phyloP scores from a whole-genome alignment of 2,329 filamentous ascomycete genomes.

The Aspergillus flavus region DNA sequence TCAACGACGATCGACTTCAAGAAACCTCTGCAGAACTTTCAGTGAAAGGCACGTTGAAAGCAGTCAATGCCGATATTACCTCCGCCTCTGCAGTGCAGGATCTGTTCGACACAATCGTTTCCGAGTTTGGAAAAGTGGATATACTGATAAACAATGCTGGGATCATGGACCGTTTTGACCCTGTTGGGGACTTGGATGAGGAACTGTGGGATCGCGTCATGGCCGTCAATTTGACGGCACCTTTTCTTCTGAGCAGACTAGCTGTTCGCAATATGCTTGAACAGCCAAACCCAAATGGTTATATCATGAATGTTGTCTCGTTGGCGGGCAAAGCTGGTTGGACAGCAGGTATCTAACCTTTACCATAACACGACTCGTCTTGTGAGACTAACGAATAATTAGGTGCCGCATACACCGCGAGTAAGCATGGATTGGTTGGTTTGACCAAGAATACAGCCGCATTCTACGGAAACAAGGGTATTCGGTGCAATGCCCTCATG shows the following conservation, averaged over 20 bases:
- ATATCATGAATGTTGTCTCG: conserved; percentile 58
- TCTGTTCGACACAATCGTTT: conserved; percentile 37
- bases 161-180: conserved; percentile 60
- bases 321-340: conserved; percentile 50
- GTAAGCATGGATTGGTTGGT: conserved; percentile 58
- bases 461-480: conserved; percentile 58
- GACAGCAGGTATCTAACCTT: conserved; percentile 37
- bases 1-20: conserved; percentile 34
- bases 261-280: conserved; percentile 53
- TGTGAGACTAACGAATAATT: not conserved
- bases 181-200: conserved; percentile 51
- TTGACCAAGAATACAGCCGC: conserved; percentile 61
- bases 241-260: conserved; percentile 55
- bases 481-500: conserved; percentile 55
- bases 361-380: not conserved
- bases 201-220: conserved; percentile 58
- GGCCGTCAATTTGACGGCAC: conserved; percentile 59
- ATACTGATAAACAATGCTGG: conserved; percentile 63
- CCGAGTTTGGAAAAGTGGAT: conserved; percentile 53
- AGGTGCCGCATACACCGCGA: conserved; percentile 56
- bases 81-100: conserved; percentile 36
- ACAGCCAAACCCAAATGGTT: conserved; percentile 40
- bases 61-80: conserved; percentile 43
- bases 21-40: conserved; percentile 27
- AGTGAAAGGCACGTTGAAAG: conserved; percentile 23